Percentiles rank a stretch among this genome's conserved stretches.
Evolutionary conservation across 345 rosid genomes (phyloP).

Genomic region (Gossypium longicalyx): DNA sequence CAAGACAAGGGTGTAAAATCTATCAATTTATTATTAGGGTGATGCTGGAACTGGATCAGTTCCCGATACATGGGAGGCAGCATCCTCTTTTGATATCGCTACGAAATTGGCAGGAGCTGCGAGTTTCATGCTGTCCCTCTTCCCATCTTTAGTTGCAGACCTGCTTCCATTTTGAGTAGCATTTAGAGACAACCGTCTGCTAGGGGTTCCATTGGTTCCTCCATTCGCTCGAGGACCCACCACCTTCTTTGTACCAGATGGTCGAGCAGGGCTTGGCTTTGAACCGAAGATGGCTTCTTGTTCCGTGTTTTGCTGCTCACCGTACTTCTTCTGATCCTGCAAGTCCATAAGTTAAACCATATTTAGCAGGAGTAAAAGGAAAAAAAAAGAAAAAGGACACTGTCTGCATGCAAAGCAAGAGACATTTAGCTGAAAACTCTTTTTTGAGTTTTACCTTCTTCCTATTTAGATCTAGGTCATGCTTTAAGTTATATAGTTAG

Average conservation of each 20-base stretch:
- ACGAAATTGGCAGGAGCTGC: slow-evolving; percentile 63
- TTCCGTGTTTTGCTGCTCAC: slow-evolving; percentile 74
- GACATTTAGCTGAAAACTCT: background rate
- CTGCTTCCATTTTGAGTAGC: slow-evolving; percentile 70
- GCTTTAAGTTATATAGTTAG: background rate
- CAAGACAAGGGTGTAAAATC: slow-evolving; percentile 7
- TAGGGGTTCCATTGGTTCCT: slow-evolving; percentile 70
- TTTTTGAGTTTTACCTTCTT: background rate
- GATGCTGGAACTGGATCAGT: slow-evolving; percentile 58
- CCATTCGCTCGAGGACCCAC: slow-evolving; percentile 76
- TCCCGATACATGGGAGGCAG: slow-evolving; percentile 64
- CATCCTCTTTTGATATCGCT: slow-evolving; percentile 66
- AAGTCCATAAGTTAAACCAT: background rate
- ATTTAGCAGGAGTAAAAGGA: background rate
- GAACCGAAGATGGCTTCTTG: slow-evolving; percentile 64
- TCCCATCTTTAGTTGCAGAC: slow-evolving; percentile 61
- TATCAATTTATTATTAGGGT: slow-evolving; percentile 43
- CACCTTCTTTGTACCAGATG: slow-evolving; percentile 58
- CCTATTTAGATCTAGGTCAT: background rate
- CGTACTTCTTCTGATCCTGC: slow-evolving; percentile 83
- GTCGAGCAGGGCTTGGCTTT: slow-evolving; percentile 81
- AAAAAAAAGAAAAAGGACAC: background rate
- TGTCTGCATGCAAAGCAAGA: background rate
- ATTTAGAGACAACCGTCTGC: slow-evolving; percentile 75
- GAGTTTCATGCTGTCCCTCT: slow-evolving; percentile 59